Evolutionary conservation across 306 rosid genomes (phyloP), one percentile per base, ranked within the genome.

Genomic region (Prinsepia uniflora): DNA sequence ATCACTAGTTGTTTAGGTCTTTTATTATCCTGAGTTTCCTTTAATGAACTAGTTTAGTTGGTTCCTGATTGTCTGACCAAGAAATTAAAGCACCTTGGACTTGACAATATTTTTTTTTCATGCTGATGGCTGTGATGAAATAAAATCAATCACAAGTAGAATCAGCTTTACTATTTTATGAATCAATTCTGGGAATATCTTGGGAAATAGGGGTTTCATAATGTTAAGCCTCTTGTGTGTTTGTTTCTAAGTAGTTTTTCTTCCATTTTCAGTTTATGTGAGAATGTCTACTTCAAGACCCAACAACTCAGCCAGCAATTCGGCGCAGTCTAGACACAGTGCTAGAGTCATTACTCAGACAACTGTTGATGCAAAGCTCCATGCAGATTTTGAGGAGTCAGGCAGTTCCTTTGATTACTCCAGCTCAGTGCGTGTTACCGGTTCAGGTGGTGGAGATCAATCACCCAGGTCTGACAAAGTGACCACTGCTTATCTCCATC

Each of bases 361-460:
- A 62, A 83, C 92, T 59, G 92, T 87, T 6, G 97, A 93, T 83
- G 98, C 98, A 53, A 93, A 93, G 74, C 84, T 93, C 43, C 96
- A 93, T 54, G 96, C 98, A 22, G 87, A 75, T 76, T 93, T 85
- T 78, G 98, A 90, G 87, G 96, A 80, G 77, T 84, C 96, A 0
- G 92, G 98, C 14, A 82, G 82, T 81, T 93, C 94, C 54, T 93
- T 93, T 65, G 97, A 93, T 84, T 93, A 93, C 86, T 87, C 96
- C 20, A 90, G 79, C 68, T 93, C 98, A 8, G 94, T 93, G 70
- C 90, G 89, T 14, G 68, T 4, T 43, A 66, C 77, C 61, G 79
- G 86, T 24, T 55, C 87, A 5, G 79, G 66, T 48, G 81, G 73
- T 61, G 84, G 79, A 19, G 87, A 84, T 65, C 80, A 52, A 65